Conservation (phyloP, 208 protist species). For the Acanthamoeba lenticulata region DNA sequence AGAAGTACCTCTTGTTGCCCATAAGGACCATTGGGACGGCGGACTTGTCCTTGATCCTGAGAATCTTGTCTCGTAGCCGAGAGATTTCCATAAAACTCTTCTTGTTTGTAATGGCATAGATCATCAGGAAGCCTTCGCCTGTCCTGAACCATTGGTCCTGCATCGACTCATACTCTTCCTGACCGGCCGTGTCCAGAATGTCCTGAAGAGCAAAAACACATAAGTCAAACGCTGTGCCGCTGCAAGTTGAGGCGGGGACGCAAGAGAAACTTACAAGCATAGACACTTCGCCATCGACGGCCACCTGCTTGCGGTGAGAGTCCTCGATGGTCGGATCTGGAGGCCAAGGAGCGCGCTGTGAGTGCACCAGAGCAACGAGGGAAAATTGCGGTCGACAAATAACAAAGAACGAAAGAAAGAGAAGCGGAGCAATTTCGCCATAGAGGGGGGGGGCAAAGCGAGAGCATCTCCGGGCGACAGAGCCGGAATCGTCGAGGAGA, state of each 20-base stretch:
- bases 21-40: conserved; percentile 58
- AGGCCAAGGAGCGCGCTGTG: background rate
- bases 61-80: conserved; percentile 53
- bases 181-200: conserved; percentile 60
- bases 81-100: conserved; percentile 62
- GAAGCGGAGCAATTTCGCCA: background rate
- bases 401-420: background rate
- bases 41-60: conserved; percentile 63
- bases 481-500: no score
- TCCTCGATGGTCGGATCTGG: conserved; percentile 82
- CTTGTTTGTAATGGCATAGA: conserved; percentile 53
- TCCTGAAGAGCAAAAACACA: background rate
- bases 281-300: conserved; percentile 26
- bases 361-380: no score
- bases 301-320: conserved; percentile 77
- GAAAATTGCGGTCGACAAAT: no score
- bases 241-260: background rate
- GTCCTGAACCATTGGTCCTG: conserved; percentile 66
- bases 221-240: background rate
- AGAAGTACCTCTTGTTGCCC: conserved; percentile 20
- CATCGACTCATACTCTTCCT: conserved; percentile 62
- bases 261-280: background rate
- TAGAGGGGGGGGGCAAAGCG: background rate
- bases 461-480: no score
- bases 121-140: conserved; percentile 58